These are phyloP conservation scores for Hemisphaericaspora nanyangensis DNA, from an alignment of 805 yeast genomes.

Conservation along the genomic window DNA sequence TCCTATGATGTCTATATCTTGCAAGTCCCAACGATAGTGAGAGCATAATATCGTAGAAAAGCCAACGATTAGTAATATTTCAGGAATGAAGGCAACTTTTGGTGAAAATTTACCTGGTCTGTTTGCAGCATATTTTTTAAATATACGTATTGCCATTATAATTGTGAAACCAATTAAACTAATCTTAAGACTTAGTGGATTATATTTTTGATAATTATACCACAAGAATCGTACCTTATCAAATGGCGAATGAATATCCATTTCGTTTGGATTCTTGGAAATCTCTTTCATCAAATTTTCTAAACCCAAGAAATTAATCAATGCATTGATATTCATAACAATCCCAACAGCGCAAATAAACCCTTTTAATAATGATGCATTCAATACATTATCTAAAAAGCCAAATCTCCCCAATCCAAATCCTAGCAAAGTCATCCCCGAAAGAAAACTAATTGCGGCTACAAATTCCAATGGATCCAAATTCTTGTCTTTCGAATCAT, in stretches of 20 bases:
- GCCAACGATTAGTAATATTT: constrained; percentile 73
- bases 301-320: constrained; percentile 70
- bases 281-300: constrained; percentile 39
- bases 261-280: constrained; percentile 25
- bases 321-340: constrained; percentile 55
- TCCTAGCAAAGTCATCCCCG: constrained; percentile 69
- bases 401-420: constrained; percentile 85
- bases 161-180: constrained; percentile 54
- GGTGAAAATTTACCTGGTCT: constrained; percentile 15
- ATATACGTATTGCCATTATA: constrained; percentile 38
- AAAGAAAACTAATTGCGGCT: constrained; percentile 64
- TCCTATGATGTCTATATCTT: constrained; percentile 71
- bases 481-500: constrained; percentile 25
- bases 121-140: constrained; percentile 27
- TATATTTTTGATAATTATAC: constrained; percentile 43
- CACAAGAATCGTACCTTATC: constrained; percentile 61
- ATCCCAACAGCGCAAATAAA: constrained; percentile 43
- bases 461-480: constrained; percentile 50
- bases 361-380: constrained; percentile 39
- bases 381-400: constrained; percentile 46
- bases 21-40: constrained; percentile 42
- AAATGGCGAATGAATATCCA: constrained; percentile 56
- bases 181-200: constrained; percentile 58
- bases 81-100: constrained; percentile 70
- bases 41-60: constrained; percentile 53